Conservation (phyloP, 2,329 filamentous ascomycete species). For the Tolypocladium capitatum region DNA sequence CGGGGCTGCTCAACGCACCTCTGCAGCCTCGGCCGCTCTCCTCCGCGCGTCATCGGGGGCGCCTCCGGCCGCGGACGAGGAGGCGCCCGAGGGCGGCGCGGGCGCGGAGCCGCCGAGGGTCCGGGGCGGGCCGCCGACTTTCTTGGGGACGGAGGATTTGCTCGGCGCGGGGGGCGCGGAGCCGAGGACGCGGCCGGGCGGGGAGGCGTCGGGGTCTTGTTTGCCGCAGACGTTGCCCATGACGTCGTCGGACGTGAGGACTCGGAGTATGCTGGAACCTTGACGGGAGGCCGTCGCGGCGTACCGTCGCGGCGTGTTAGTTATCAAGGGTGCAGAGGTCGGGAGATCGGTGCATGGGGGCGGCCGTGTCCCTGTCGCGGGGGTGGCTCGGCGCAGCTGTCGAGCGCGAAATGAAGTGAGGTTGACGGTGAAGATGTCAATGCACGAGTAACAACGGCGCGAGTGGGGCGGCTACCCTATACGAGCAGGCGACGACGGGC, state of each 20-base stretch:
- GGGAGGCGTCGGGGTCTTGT: conserved; percentile 50
- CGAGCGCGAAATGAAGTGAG: too few species aligned
- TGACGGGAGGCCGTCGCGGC: neutral
- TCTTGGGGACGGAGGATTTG: conserved; percentile 37
- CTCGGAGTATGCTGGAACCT: neutral
- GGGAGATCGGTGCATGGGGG: neutral
- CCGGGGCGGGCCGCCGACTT: conserved; percentile 43
- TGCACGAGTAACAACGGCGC: too few species aligned
- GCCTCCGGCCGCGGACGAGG: conserved; percentile 10
- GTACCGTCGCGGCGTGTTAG: neutral
- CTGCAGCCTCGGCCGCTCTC: conserved; percentile 69
- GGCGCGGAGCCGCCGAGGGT: conserved; percentile 45
- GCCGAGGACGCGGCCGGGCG: conserved; percentile 60
- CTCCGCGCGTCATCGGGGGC: conserved; percentile 47
- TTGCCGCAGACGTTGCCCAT: conserved; percentile 90
- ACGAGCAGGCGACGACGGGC: too few species aligned
- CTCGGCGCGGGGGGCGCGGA: conserved; percentile 31
- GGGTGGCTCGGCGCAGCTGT: neutral
- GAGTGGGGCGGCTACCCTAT: too few species aligned
- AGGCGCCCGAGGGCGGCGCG: conserved; percentile 4
- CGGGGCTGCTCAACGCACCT: conserved; percentile 42
- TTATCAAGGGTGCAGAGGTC: neutral
- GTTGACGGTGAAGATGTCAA: neutral
- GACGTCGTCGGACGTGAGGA: neutral
- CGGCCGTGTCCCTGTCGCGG: neutral